Evolutionary conservation across 1,139 yeast species (phyloP).

Genomic region (Petasospora fabianii): DNA sequence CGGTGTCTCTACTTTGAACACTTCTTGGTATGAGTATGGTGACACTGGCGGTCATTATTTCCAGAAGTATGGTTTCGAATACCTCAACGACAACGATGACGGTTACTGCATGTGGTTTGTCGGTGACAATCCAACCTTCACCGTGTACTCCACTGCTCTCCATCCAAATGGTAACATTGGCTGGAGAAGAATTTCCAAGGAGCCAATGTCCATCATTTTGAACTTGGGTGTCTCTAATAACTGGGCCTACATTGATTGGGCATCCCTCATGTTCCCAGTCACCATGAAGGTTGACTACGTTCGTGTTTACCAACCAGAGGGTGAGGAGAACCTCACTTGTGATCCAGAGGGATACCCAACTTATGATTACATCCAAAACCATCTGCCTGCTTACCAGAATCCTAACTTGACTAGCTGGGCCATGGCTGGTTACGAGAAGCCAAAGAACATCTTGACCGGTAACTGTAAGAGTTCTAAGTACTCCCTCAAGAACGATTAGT

Average conservation of each 20-base stretch:
- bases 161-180: constrained; percentile 60
- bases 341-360: constrained; percentile 58
- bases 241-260: constrained; percentile 65
- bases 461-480: constrained; percentile 17
- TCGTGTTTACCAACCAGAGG: constrained; percentile 57
- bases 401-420: constrained; percentile 43
- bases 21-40: constrained; percentile 55
- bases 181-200: constrained; percentile 57
- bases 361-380: constrained; percentile 47
- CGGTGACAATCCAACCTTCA: constrained; percentile 52
- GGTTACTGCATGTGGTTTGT: constrained; percentile 57
- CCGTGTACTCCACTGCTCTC: constrained; percentile 44
- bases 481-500: too few relatives aligned
- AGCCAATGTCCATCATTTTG: constrained; percentile 59
- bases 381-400: constrained; percentile 44
- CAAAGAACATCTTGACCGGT: constrained; percentile 29
- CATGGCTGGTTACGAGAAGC: constrained; percentile 32
- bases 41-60: constrained; percentile 27
- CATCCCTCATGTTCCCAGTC: constrained; percentile 47
- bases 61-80: constrained; percentile 56
- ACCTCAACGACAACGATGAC: constrained; percentile 40
- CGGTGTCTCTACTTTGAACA: constrained; percentile 48
- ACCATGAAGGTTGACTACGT: constrained; percentile 50
- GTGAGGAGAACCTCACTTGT: constrained; percentile 42
- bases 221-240: constrained; percentile 57